phyloP scores from a whole-genome alignment of 176 grass and related monocot species.

The Oryza glaberrima region DNA sequence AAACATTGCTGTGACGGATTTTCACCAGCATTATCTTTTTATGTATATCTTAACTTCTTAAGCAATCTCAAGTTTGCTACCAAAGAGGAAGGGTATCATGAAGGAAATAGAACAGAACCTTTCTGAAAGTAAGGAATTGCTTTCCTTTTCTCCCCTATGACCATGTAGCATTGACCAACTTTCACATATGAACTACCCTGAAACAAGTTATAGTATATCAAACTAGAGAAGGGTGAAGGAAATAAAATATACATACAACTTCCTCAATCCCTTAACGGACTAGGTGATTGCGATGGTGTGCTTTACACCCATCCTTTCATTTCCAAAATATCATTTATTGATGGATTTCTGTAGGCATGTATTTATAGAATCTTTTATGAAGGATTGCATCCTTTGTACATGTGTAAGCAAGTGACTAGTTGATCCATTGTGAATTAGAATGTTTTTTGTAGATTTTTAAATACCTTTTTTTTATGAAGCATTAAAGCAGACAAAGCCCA shows the following conservation, averaged over 20 bases:
- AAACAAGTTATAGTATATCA: conserved; percentile 30
- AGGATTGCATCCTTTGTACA: not conserved
- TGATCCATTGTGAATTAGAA: not conserved
- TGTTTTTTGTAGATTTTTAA: not conserved
- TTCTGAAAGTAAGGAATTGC: conserved; percentile 80
- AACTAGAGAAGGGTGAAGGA: conserved; percentile 20
- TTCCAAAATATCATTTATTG: not conserved
- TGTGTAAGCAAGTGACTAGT: not conserved
- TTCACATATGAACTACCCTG: conserved; percentile 74
- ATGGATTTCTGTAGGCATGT: not conserved
- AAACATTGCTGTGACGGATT: not conserved
- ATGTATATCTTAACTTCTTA: too few species aligned
- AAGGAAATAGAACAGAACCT: conserved; percentile 59
- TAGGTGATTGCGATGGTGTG: not conserved
- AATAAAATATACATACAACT: not conserved
- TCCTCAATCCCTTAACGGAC: not conserved
- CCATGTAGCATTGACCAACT: conserved; percentile 81
- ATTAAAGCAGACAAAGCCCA: not conserved
- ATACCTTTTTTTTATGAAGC: not conserved
- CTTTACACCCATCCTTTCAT: not conserved
- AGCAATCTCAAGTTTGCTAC: conserved; percentile 13
- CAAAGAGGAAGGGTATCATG: conserved; percentile 14
- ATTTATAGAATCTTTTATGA: not conserved
- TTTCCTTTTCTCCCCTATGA: conserved; percentile 60
- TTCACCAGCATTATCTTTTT: not conserved